Percentiles rank a stretch among this genome's conserved stretches.
These are phyloP conservation scores for Sporothrix luriei DNA, from an alignment of 2,329 filamentous ascomycete species.

Conservation along the genomic window DNA sequence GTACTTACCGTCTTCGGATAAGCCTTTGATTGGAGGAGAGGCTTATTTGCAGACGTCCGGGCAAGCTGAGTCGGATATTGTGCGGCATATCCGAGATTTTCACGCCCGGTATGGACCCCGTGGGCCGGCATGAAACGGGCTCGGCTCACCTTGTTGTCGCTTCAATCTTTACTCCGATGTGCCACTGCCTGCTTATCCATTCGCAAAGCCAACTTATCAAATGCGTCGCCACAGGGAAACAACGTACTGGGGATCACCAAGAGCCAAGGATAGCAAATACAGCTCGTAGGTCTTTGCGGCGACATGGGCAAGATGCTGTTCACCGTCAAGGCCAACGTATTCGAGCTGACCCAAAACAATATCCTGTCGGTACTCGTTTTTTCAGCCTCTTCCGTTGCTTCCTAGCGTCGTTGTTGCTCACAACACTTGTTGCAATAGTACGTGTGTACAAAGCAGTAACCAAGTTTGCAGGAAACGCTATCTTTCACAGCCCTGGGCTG, in stretches of 20 bases:
- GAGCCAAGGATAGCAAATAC: background rate
- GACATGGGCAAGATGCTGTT: background rate
- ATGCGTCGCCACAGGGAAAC: constrained; percentile 1
- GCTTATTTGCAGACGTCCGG: background rate
- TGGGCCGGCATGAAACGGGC: background rate
- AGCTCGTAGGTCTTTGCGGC: background rate
- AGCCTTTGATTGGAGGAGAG: background rate
- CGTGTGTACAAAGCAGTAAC: background rate
- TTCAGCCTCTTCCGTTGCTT: background rate
- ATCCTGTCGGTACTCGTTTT: background rate
- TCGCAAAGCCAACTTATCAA: constrained; percentile 20
- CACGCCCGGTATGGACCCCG: background rate
- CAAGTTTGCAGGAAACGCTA: background rate
- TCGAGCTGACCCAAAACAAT: background rate
- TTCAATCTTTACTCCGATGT: background rate
- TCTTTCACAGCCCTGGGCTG: background rate
- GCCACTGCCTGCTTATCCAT: constrained; percentile 16
- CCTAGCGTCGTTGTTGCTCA: background rate
- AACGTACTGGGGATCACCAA: constrained; percentile 12
- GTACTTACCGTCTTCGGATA: background rate
- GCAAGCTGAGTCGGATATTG: background rate
- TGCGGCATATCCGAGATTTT: background rate
- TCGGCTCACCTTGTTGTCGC: background rate
- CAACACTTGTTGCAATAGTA: too few species aligned
- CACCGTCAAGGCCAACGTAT: background rate